Evolutionary conservation across 768 basidiomycete species (phyloP).

Genomic region (Kwoniella europaea): DNA sequence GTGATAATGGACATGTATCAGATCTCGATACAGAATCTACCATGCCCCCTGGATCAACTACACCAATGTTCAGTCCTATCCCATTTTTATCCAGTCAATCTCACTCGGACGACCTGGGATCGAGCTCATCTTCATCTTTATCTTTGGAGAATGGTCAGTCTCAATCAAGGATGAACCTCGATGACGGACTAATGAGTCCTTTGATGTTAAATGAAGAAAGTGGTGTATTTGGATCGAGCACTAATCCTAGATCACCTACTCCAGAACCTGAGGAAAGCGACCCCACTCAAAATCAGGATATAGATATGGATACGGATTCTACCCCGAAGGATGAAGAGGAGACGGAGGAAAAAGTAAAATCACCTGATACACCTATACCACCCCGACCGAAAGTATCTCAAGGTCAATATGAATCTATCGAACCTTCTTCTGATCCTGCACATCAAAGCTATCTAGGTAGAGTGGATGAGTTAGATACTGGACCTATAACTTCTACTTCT

Average conservation of each 20-base stretch:
- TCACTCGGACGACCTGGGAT: background rate
- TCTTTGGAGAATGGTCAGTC: constrained; percentile 8
- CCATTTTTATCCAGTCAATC: constrained; percentile 47
- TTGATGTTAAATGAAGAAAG: constrained; percentile 33
- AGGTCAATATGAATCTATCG: constrained; percentile 16
- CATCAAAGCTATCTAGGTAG: constrained; percentile 55
- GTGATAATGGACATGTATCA: constrained; percentile 20
- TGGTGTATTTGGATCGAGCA: constrained; percentile 11
- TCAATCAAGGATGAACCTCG: too few species aligned
- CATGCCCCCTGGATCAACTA: constrained; percentile 41
- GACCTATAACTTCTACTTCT: constrained; percentile 35
- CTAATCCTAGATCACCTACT: constrained; percentile 37
- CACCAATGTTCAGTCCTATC: constrained; percentile 59
- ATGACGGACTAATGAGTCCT: constrained; percentile 41
- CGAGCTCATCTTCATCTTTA: background rate
- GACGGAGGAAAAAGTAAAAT: background rate
- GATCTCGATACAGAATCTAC: constrained; percentile 23
- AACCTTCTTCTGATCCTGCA: constrained; percentile 30
- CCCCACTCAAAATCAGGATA: constrained; percentile 11
- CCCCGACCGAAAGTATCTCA: constrained; percentile 18
- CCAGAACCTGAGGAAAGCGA: constrained; percentile 44
- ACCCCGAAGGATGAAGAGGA: background rate
- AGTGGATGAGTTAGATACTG: constrained; percentile 59
- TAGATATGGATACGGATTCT: constrained; percentile 3
- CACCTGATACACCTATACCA: constrained; percentile 9